phyloP scores from a whole-genome alignment of 257 asterid genomes.

The Voacanga thouarsii region DNA sequence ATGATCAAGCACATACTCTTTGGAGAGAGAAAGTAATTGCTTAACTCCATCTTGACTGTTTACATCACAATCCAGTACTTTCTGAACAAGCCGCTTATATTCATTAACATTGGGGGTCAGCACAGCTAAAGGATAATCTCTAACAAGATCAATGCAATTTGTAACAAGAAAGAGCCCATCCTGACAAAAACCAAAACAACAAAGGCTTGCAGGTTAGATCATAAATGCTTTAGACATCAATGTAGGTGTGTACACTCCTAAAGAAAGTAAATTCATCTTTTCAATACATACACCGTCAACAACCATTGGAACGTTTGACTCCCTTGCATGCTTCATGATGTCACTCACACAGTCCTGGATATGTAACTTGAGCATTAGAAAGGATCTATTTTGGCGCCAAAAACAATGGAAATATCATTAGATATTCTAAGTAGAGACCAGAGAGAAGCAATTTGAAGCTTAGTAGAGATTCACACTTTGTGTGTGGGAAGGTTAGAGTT shows the following conservation, averaged over 20 bases:
- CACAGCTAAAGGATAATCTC: constrained; percentile 84
- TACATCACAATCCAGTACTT: constrained; percentile 70
- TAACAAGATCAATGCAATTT: constrained; percentile 67
- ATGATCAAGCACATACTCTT: constrained; percentile 43
- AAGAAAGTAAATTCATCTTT: constrained; percentile 6
- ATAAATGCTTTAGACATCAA: neutral
- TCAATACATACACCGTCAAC: constrained; percentile 80
- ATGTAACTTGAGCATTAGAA: constrained; percentile 16
- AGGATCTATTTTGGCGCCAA: neutral
- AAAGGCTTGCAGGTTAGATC: constrained; percentile 20
- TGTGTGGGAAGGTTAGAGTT: neutral
- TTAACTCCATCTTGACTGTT: constrained; percentile 57
- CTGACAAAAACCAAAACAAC: constrained; percentile 37
- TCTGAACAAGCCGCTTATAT: constrained; percentile 85
- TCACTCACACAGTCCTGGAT: constrained; percentile 84
- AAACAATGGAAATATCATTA: neutral
- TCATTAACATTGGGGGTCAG: constrained; percentile 93
- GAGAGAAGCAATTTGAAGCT: neutral
- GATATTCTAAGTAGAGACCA: no score
- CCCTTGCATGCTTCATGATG: constrained; percentile 83
- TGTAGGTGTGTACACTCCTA: neutral
- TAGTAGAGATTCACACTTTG: neutral
- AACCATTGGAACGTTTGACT: constrained; percentile 82
- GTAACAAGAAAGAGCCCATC: constrained; percentile 95
- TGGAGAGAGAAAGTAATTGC: constrained; percentile 76